These are phyloP conservation scores for Mycena vulgaris DNA, from an alignment of 768 basidiomycete genomes.

Conservation along the genomic window DNA sequence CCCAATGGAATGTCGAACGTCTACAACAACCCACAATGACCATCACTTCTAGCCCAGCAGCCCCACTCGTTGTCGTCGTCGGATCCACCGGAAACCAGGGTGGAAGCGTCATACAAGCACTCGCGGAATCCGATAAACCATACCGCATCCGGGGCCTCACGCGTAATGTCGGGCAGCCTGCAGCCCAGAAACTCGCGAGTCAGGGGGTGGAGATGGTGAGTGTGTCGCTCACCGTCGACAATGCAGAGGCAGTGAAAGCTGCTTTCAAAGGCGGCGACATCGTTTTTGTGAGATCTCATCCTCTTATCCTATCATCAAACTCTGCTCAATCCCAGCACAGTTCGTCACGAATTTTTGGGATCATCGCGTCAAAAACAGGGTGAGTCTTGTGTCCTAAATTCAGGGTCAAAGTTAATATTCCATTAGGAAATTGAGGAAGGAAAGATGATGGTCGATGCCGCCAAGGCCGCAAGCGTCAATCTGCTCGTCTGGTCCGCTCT, in stretches of 20 bases:
- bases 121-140: neutral
- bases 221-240: slow-evolving; percentile 5
- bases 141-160: slow-evolving; percentile 34
- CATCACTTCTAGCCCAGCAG: no score
- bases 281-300: slow-evolving; percentile 18
- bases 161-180: slow-evolving; percentile 21
- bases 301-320: no score
- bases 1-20: no score
- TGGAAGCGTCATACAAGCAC: no score
- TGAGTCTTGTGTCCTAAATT: neutral
- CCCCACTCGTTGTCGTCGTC: no score
- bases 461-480: slow-evolving; percentile 4
- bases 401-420: no score
- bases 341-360: slow-evolving; percentile 26
- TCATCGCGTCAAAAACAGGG: slow-evolving; percentile 2
- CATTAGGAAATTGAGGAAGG: slow-evolving; percentile 22
- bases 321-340: neutral
- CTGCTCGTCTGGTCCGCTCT: slow-evolving; percentile 19
- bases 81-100: no score
- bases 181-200: slow-evolving; percentile 4
- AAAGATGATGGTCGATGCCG: slow-evolving; percentile 25
- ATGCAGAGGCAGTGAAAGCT: neutral
- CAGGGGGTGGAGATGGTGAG: slow-evolving; percentile 25
- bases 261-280: slow-evolving; percentile 14
- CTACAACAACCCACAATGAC: no score